Percentiles rank a stretch among this genome's conserved stretches.
phyloP scores from a whole-genome alignment of 805 yeast genomes.

The Suhomyces emberorum region DNA sequence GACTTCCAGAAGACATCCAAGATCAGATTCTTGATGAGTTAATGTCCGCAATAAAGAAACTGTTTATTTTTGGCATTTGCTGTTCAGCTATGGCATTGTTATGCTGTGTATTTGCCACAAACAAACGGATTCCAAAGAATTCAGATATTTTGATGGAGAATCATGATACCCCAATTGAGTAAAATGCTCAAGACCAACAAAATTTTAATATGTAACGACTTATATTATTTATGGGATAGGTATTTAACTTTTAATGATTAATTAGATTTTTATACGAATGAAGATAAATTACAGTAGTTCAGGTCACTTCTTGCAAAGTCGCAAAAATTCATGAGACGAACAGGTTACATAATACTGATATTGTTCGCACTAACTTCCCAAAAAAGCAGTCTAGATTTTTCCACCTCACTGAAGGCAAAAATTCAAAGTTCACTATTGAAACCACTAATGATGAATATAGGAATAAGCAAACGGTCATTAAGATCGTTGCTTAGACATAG shows the following conservation, averaged over 20 bases:
- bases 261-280: too few relatives aligned
- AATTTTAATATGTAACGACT: too few relatives aligned
- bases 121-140: constrained; percentile 11
- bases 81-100: constrained; percentile 6
- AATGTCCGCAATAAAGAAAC: constrained; percentile 9
- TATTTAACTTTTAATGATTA: too few relatives aligned
- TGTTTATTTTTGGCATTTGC: constrained; percentile 9
- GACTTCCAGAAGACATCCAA: constrained; percentile 6
- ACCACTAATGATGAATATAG: background rate
- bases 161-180: too few relatives aligned
- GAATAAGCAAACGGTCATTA: constrained; percentile 5
- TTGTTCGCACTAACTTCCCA: constrained; percentile 6
- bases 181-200: too few relatives aligned
- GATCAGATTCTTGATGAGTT: constrained; percentile 5
- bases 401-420: constrained; percentile 10
- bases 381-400: constrained; percentile 9
- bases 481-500: constrained; percentile 2
- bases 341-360: too few relatives aligned
- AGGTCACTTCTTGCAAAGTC: too few relatives aligned
- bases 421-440: background rate
- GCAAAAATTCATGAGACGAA: too few relatives aligned
- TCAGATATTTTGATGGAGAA: constrained; percentile 4
- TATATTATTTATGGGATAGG: too few relatives aligned
- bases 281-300: too few relatives aligned
- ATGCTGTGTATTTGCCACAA: constrained; percentile 11